These are phyloP conservation scores for Bauhinia variegata DNA, from an alignment of 306 rosid species.

Conservation along the genomic window DNA sequence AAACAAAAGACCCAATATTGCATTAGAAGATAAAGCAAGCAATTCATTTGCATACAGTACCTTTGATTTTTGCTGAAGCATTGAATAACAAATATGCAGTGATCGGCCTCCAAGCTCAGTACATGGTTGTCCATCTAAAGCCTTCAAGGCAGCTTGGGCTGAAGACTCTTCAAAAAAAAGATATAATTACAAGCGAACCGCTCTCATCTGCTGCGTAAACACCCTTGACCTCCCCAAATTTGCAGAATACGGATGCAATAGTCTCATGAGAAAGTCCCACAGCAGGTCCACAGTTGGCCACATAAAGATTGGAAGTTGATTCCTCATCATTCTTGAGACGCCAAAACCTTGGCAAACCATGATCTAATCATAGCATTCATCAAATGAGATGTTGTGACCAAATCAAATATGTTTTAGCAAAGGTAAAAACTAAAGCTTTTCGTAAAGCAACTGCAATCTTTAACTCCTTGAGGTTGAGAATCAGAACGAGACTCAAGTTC, in stretches of 20 bases:
- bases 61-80: conserved; percentile 58
- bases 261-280: conserved; percentile 62
- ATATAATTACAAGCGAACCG: conserved; percentile 80
- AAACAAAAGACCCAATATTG: background rate
- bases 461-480: too few species aligned
- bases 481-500: too few species aligned
- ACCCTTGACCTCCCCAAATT: conserved; percentile 65
- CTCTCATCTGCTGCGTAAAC: conserved; percentile 79
- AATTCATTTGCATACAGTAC: conserved; percentile 28
- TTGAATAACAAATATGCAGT: conserved; percentile 74
- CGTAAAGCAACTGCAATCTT: too few species aligned
- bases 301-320: conserved; percentile 67
- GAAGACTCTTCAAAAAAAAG: conserved; percentile 49
- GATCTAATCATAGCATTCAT: background rate
- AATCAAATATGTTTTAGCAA: background rate
- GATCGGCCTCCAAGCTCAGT: conserved; percentile 66
- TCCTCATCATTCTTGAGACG: conserved; percentile 57
- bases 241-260: conserved; percentile 57
- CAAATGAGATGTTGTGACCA: background rate
- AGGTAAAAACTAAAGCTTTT: background rate
- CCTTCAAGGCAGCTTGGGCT: conserved; percentile 63
- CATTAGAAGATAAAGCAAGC: background rate
- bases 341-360: conserved; percentile 59
- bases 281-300: conserved; percentile 85
- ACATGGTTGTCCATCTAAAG: conserved; percentile 68